Percentiles rank a stretch among this genome's conserved stretches.
Evolutionary conservation across 306 rosid species (phyloP).

Genomic region (Gastrolobium bilobum): DNA sequence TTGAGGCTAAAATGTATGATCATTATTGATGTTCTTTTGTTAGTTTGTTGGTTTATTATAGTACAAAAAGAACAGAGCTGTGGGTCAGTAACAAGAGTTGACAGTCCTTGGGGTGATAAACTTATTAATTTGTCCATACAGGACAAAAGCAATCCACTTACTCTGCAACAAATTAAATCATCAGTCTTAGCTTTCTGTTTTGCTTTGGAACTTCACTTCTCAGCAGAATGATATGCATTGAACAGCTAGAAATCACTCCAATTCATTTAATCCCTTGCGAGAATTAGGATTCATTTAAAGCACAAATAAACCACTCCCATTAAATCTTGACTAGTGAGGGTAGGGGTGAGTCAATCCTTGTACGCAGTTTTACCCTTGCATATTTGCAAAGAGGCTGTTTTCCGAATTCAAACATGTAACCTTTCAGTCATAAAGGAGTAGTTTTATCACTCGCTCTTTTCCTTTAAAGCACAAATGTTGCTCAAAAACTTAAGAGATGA

Average conservation of each 20-base stretch:
- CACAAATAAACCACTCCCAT: background rate
- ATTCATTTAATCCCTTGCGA: background rate
- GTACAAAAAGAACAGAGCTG: conserved; percentile 6
- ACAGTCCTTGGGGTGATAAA: conserved; percentile 26
- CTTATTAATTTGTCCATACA: conserved; percentile 6
- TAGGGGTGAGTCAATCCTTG: no score
- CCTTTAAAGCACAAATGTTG: conserved; percentile 22
- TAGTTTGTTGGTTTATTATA: conserved; percentile 35
- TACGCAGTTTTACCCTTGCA: no score
- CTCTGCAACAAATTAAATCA: conserved; percentile 14
- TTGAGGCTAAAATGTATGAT: conserved; percentile 29
- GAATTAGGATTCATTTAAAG: conserved; percentile 14
- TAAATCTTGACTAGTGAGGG: no score
- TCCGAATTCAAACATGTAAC: no score
- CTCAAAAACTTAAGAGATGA: background rate
- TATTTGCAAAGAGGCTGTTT: no score
- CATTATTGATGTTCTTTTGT: conserved; percentile 19
- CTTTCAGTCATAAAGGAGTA: no score
- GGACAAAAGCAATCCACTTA: conserved; percentile 7
- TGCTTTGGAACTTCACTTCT: conserved; percentile 1
- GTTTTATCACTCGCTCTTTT: background rate
- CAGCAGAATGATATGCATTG: conserved; percentile 15
- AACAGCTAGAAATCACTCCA: conserved; percentile 37
- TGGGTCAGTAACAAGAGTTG: conserved; percentile 24
- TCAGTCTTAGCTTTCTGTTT: conserved; percentile 32